Percentiles rank a stretch among this genome's conserved stretches.
phyloP scores from a whole-genome alignment of 2,329 filamentous ascomycete genomes.

The Escovopsis sp. region DNA sequence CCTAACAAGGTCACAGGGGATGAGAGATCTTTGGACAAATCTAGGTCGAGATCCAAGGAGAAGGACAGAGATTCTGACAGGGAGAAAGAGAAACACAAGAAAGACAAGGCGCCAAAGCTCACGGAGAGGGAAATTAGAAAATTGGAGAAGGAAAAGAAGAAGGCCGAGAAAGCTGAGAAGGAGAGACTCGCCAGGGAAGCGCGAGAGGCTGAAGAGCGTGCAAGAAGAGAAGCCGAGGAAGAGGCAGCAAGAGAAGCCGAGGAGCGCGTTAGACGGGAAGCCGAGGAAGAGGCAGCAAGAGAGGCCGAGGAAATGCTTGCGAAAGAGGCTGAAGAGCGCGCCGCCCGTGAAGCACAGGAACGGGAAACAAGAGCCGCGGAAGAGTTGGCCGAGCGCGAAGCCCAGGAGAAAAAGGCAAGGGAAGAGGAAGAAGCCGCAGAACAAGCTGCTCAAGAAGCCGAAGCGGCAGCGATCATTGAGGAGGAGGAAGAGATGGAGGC shows the following conservation, averaged over 20 bases:
- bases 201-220: slow-evolving; percentile 18
- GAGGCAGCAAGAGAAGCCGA: slow-evolving; percentile 12
- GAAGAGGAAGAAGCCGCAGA: slow-evolving; percentile 6
- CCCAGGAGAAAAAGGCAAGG: slow-evolving; percentile 7
- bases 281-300: slow-evolving; percentile 3
- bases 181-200: slow-evolving; percentile 13
- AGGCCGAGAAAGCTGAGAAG: slow-evolving; percentile 26
- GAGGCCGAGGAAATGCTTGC: slow-evolving; percentile 1
- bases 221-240: slow-evolving; percentile 15
- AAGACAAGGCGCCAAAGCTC: slow-evolving; percentile 29
- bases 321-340: slow-evolving; percentile 3
- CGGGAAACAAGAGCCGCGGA: too few relatives aligned
- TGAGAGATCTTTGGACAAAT: slow-evolving; percentile 16
- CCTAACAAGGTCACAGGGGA: slow-evolving; percentile 22
- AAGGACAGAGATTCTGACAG: slow-evolving; percentile 22
- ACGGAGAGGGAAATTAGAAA: slow-evolving; percentile 36
- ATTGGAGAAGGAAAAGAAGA: slow-evolving; percentile 33
- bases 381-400: slow-evolving; percentile 4
- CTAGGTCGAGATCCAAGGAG: slow-evolving; percentile 27
- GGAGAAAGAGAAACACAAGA: slow-evolving; percentile 19
- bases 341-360: slow-evolving; percentile 2
- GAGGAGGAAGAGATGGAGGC: slow-evolving; percentile 16
- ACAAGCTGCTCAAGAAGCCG: slow-evolving; percentile 11
- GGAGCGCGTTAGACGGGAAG: slow-evolving; percentile 1
- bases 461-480: slow-evolving; percentile 8